Evolutionary conservation across 306 rosid genomes (phyloP), one percentile per base, ranked within the genome.

Genomic region (Glycine soja): DNA sequence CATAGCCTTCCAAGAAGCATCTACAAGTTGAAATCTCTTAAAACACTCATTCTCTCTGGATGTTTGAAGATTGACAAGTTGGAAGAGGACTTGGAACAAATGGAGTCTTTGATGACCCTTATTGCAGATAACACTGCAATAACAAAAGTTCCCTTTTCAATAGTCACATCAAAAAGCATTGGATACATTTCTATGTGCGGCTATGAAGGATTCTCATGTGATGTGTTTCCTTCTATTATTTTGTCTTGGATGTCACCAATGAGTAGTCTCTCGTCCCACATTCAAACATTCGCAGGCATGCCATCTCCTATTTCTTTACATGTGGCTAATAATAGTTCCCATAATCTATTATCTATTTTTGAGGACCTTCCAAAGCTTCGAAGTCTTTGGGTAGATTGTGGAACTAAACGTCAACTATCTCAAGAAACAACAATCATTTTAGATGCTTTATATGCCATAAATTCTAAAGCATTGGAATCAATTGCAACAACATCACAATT

Each of bases 81-180:
- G 68, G 76, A 74, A 52, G 85, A 81, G 10, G 61, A 81, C 6
- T 10, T 81, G 6, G 85, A 57, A 48, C 66, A 64, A 3, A 81
- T 81, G 85, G 53, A 81, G 34, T 81, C 75, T 4, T 74, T 66
- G 53, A 45, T 32, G 8, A 66, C 80, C 3, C n/a, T 79, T 10
- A 9, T 13, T 2, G 88, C 85, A 0, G 86, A 88, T 19, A 30
- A 86, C 3, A 81, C 89, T 51, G 52, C 79, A 3, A 81, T 88
- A 46, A 69, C 51, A 40, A n/a, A 18, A 45, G 19, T 84, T 0
- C 89, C 88, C 10, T 52, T 7, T 9, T 76, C 72, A 24, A 24
- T 83, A 5, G 48, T 14, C 2, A 19, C 34, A 14, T 7, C 75
- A 38, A 71, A 59, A 19, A 78, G 78, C 7, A 80, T 87, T 16